Base-by-base conservation (phyloP, 1,284 basidiomycete species). In the Phellinidium pouzarii region DNA sequence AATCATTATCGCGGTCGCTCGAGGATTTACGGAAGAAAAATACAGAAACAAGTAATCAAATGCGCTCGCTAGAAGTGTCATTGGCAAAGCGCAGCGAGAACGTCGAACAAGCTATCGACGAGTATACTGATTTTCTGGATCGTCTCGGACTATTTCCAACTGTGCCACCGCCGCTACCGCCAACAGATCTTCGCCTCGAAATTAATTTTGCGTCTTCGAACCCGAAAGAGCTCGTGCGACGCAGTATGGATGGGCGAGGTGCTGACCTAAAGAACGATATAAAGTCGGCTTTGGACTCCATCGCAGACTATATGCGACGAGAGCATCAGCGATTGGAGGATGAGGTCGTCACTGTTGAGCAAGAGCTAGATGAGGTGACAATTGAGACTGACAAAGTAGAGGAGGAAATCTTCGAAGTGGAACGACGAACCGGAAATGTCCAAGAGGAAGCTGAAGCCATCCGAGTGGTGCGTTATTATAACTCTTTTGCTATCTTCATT, bases 21-120 rank as follows among this genome's bases (percentile, higher is more conserved):
- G 85, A 87, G 60, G 88, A 90, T 54, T 76, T 92, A 42, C 82
- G 80, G 58, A 74, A 77, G 60, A 91, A 85, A 64, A 80, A 87
- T 7, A 68, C 78, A 0, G 87, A 92, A 59, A 80, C 81, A 1
- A 82, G 83, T 53, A 80, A 84, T 61, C 65, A 69, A 4, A 76
- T 87, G 38, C 82, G 85, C 69, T 79, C 81, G 20, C 76, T 89
- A 34, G 91, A 94, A 65, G 84, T 94, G 54, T 76, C 77, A 48
- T 79, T 91, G 54, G 81, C 87, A 2, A 85, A 87, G 61, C 81
- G 87, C 40, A 83, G 80, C 43, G 82, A 84, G 22, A 80, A 82
- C 20, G 82, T 90, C 37, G 91, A 94, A 65, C 84, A 87, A 59
- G 80, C 84, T 8, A 68, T 91, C 3, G 84, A 90, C 61, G 71